Percentiles rank a stretch among this genome's conserved stretches.
phyloP scores from a whole-genome alignment of 768 basidiomycete species.

The Xerocomellus intermedius region DNA sequence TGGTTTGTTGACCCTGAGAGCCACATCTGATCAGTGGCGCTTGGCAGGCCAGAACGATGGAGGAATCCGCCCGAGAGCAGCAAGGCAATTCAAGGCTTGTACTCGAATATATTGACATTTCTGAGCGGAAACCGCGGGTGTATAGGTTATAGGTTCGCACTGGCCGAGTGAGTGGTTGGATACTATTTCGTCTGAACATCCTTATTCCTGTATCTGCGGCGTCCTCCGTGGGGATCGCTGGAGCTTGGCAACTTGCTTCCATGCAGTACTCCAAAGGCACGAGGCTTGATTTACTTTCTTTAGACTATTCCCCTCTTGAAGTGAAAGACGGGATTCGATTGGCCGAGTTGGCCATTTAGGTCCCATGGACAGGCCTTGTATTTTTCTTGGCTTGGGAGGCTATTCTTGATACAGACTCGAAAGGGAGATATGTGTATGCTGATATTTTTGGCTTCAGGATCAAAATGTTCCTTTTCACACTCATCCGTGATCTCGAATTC shows the following conservation, averaged over 20 bases:
- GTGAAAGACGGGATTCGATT: conserved; percentile 5
- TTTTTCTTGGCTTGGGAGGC: not conserved
- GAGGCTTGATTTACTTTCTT: conserved; percentile 21
- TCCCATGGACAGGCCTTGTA: not conserved
- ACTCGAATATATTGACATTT: conserved; percentile 54
- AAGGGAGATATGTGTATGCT: conserved; percentile 1
- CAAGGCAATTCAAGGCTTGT: conserved; percentile 48
- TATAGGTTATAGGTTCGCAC: conserved; percentile 60
- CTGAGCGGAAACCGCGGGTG: conserved; percentile 58
- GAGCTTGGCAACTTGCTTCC: conserved; percentile 8
- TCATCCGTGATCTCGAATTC: conserved; percentile 58
- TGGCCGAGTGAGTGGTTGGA: conserved; percentile 50
- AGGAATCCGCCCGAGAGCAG: conserved; percentile 36
- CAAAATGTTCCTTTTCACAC: conserved; percentile 59
- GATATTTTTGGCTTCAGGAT: conserved; percentile 44
- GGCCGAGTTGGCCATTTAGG: not conserved
- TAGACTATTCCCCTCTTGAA: conserved; percentile 16
- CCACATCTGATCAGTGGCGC: conserved; percentile 21
- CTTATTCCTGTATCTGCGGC: conserved; percentile 8
- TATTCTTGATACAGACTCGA: conserved; percentile 3
- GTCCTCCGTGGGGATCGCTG: conserved; percentile 8
- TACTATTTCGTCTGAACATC: not conserved
- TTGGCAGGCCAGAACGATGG: conserved; percentile 54
- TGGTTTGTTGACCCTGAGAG: conserved; percentile 21
- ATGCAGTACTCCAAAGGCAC: conserved; percentile 4